phyloP scores from a whole-genome alignment of 805 yeast genomes.

The Candida odintsovae region DNA sequence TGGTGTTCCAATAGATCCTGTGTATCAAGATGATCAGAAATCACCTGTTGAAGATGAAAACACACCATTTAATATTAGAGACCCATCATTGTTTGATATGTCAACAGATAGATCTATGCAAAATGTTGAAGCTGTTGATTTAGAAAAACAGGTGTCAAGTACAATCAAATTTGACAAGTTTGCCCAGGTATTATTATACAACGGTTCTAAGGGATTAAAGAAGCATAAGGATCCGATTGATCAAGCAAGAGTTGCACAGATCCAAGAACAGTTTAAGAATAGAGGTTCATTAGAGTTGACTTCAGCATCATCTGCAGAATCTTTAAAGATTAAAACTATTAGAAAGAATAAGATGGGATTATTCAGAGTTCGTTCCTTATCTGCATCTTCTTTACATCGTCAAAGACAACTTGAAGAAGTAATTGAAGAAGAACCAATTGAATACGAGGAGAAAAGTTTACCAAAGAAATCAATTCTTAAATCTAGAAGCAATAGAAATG shows the following conservation, averaged over 20 bases:
- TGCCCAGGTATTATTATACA: conserved; percentile 24
- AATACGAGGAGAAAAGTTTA: background rate
- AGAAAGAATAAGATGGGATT: background rate
- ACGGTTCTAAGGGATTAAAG: conserved; percentile 22
- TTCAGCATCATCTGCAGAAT: background rate
- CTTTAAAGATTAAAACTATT: background rate
- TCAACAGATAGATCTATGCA: background rate
- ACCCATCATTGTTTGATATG: conserved; percentile 3
- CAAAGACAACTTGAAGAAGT: background rate
- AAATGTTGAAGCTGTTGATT: background rate
- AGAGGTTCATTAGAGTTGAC: conserved; percentile 5
- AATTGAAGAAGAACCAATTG: background rate
- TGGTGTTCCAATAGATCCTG: conserved; percentile 9
- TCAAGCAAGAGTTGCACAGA: conserved; percentile 11
- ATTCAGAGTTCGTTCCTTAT: background rate
- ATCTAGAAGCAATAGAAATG: conserved; percentile 28
- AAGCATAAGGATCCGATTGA: conserved; percentile 24
- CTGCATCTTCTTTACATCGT: background rate
- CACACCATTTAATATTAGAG: conserved; percentile 8
- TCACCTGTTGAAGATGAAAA: conserved; percentile 7
- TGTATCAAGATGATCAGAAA: conserved; percentile 5
- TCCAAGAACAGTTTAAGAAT: conserved; percentile 4
- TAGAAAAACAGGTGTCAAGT: background rate
- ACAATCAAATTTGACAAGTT: conserved; percentile 23
- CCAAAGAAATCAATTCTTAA: conserved; percentile 32